Base-by-base conservation (phyloP, 2,329 filamentous ascomycete genomes). In the Paramyrothecium sp. region DNA sequence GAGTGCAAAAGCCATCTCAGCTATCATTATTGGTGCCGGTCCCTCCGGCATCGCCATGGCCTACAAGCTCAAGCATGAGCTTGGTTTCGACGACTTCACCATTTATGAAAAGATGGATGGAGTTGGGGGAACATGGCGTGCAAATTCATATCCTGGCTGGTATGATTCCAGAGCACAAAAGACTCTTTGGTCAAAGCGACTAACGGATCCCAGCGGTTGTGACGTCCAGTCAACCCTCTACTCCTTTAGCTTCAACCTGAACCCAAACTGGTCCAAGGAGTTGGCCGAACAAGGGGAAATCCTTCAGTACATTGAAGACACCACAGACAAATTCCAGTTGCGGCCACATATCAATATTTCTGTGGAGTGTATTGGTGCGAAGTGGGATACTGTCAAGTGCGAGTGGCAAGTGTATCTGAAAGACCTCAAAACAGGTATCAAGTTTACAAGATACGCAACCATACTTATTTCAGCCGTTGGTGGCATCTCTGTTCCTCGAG, bases 21-120 rank as follows among this genome's bases (percentile, higher is more conserved):
- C 51, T 53, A 60, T 67, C 51, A 63, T 67, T 56, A 59, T 66
- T 33, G 63, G 65, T n/a, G 65, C 57, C n/a, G 65, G 65, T 23
- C 56, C 61, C 3, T 57, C 59, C 1, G 64, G 64, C 13, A 63
- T 67, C 50, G 55, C 63, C 13, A 60, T 66, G 38, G 62, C 60
- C 22, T 57, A 61, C 53, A 58, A 57, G n/a, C 56, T 66, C 19
- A 62, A 62, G 54, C 56, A 60, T 17, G 56, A 61, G 22, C 56
- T 66, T n/a, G 60, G 60, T 19, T 65, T 60, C 38, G 30, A 62
- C 3, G 58, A 65, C 49, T 65, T 67, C 34, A 63, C 58, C 33
- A 54, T 65, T n/a, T 63, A 61, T 41, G 63, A 65, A 26, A 63
- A 62, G 55, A 56, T 60, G 22, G 59, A 64, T 22, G 61, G 61